phyloP scores from a whole-genome alignment of 2,329 filamentous ascomycete genomes.

The Fusarium siculi region DNA sequence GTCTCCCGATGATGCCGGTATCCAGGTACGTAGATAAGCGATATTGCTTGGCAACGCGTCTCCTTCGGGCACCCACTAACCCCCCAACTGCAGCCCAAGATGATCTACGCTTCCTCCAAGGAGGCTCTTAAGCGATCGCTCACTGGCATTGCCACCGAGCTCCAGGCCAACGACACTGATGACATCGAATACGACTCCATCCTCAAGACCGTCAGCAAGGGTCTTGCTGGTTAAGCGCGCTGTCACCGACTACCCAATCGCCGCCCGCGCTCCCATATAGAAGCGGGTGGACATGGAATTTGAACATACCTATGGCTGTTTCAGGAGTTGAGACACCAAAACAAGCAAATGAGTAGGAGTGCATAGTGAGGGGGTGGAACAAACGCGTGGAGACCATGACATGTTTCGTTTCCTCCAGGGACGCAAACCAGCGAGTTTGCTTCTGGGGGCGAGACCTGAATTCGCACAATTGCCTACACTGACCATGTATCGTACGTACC shows the following conservation, averaged over 20 bases:
- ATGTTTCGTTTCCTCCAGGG: conserved; percentile 35
- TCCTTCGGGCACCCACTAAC: conserved; percentile 13
- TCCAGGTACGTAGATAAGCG: conserved; percentile 74
- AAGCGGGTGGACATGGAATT: conserved; percentile 36
- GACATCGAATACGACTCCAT: conserved; percentile 83
- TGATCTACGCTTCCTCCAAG: conserved; percentile 92
- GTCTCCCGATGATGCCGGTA: conserved; percentile 82
- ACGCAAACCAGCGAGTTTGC: conserved; percentile 34
- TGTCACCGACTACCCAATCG: conserved; percentile 17
- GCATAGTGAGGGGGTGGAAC: conserved; percentile 36
- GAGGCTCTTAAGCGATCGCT: conserved; percentile 84
- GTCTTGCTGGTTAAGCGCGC: conserved; percentile 59
- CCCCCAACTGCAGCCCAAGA: conserved; percentile 72
- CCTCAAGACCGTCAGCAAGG: conserved; percentile 73
- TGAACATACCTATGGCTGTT: conserved; percentile 45
- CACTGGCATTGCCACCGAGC: conserved; percentile 77
- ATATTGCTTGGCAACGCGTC: conserved; percentile 71
- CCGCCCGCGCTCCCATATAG: conserved; percentile 29
- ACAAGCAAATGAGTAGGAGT: conserved; percentile 43
- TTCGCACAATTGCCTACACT: conserved; percentile 45
- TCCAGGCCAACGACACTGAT: conserved; percentile 86
- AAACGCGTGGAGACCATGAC: conserved; percentile 20
- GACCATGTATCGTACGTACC: conserved; percentile 48
- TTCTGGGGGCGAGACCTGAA: conserved; percentile 42
- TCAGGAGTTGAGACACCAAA: conserved; percentile 42